Evolutionary conservation across 2,329 filamentous ascomycete species (phyloP), one percentile per base, ranked within the genome.

Genomic region (Aspergillus brunneoviolaceus): DNA sequence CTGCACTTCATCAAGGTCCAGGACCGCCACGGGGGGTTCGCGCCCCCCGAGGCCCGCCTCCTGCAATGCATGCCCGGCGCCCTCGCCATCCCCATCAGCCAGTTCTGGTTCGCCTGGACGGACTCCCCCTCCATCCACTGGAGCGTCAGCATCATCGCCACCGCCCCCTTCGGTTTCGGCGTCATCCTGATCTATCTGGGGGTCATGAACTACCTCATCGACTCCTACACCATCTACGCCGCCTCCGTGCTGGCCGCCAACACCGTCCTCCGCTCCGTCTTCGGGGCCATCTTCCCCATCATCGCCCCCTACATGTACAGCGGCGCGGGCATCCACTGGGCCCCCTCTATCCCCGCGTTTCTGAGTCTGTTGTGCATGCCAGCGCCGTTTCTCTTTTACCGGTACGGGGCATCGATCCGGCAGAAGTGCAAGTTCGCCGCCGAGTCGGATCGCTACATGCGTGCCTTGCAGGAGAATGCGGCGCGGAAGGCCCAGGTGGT

Each of bases 61-160:
- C 12, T 55, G 10, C 53, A 55, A 11, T 55, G 53, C 14, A 55
- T 55, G 53, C 53, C 53, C 1, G 53, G 53, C 6, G 42, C 53
- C 5, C 12, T 55, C 3, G 53, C 53, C 11, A 55, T 55, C 39
- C 53, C 53, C 4, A 49, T 49, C 27, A 55, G 53, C 19, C 53
- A 55, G 45, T 55, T 55, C 53, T 55, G 53, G 53, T 55, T 55
- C 19, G 53, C 53, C 14, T 55, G 53, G 53, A 55, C 53, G 2
- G 53, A 55, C 6, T 21, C 10, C n/a, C 45, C 53, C 1, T 48
- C 53, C 1, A 49, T 55, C 5, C 53, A 55, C n/a, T 55, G 53
- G 53, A 55, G 29, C 19, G 53, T 55, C 2, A 55, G 53, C 7
- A 55, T 55, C 29, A 35, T 55, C 25, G 53, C 53, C 5, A 55